Base-by-base conservation (phyloP, 139 green algal species). In the Asterochloris sp. region DNA sequence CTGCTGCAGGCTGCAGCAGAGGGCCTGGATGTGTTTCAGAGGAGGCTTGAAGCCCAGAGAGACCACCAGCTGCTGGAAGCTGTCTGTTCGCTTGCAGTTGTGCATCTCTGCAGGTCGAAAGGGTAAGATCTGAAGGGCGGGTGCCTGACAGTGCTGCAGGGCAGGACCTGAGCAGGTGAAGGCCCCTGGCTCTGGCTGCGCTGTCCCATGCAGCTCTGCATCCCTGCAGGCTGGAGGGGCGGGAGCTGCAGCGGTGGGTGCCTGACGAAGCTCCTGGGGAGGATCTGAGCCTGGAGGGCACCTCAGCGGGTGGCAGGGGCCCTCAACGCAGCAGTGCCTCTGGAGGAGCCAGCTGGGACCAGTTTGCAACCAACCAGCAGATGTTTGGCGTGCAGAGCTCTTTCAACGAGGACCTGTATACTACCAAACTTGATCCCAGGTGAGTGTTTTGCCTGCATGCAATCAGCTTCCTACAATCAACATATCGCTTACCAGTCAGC, bases 401-500 rank as follows among this genome's bases (percentile, higher is more conserved):
- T 62, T 98, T 92, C 78, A 83, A 92, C 28, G 94, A 97, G 84
- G 87, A 97, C 61, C 60, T 96, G 29, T 97, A 97, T 88, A 97
- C 93, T 24, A 94, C 93, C 12, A 85, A 83, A 73, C 83, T 97
- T 66, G 87, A 95, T 62, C 28, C 83, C n/a, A 76, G 78, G 60
- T 54, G 38, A 54, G 38, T 54, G 38, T 6, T 54, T 54, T 54
- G 38, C 38, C 38, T 54, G 38, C 38, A 54, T 54, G 38, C 38
- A 2, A 6, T 2, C 38, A 54, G 4, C 38, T 6, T 10, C 38
- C 38, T 54, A 6, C 38, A 54, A 54, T 2, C 38, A 54, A 10
- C 6, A 54, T 54, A 54, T 10, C 6, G 38, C 38, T 54, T 54
- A 6, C 38, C 38, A 10, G 38, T 6, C 38, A 54, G 38, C 38